These are phyloP conservation scores for Telopea speciosissima DNA, from an alignment of 177 flowering plant species.

Conservation along the genomic window DNA sequence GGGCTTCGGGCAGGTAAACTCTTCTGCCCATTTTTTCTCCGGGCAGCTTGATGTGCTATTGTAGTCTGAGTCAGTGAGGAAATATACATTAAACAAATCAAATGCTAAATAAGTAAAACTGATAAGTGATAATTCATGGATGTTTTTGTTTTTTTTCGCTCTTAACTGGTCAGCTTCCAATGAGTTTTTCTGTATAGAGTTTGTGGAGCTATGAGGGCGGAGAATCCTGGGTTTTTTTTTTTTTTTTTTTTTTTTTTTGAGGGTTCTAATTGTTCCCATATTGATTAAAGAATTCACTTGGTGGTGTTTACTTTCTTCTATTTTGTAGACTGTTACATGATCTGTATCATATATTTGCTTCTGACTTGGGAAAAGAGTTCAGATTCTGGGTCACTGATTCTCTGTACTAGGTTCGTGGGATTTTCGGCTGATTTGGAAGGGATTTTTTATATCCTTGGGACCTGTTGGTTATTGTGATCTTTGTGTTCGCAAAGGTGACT, in stretches of 20 bases:
- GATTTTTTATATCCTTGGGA: not conserved
- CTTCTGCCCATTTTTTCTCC: conserved; percentile 8
- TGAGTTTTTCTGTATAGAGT: not conserved
- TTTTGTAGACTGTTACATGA: not conserved
- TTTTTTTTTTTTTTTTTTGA: not conserved
- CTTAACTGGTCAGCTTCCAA: conserved; percentile 8
- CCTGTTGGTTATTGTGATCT: not conserved
- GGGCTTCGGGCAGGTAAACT: conserved; percentile 9
- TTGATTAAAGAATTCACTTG: not conserved
- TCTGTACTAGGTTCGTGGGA: conserved; percentile 5
- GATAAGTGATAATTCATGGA: conserved; percentile 1
- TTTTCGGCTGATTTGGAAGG: not conserved
- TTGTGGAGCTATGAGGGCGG: not conserved
- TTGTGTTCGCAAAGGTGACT: not conserved
- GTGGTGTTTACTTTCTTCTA: not conserved
- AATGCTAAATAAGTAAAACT: too few relatives aligned
- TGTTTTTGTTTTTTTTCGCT: conserved; percentile 3
- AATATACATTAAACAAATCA: too few relatives aligned
- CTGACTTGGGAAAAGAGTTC: not conserved
- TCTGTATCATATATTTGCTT: not conserved
- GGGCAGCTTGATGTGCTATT: conserved; percentile 12
- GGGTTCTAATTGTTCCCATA: not conserved
- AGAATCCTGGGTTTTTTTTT: conserved; percentile 3
- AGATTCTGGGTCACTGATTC: conserved; percentile 4
- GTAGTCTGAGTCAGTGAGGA: conserved; percentile 4